Conservation (phyloP, 1,139 yeast species). For the Nakaseomyces glabratus region DNA sequence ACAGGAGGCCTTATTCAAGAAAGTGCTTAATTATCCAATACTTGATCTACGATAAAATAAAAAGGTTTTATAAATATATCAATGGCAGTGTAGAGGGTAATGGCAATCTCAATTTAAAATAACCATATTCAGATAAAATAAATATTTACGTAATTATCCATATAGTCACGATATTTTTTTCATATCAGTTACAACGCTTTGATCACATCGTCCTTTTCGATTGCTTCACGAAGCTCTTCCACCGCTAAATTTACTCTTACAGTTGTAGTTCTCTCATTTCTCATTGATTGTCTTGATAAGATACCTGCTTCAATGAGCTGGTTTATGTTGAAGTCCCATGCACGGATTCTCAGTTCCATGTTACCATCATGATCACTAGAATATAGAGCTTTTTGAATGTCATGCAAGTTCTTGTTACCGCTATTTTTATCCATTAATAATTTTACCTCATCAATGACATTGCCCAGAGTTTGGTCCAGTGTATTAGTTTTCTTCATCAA, state of each 20-base stretch:
- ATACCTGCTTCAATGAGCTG: constrained; percentile 77
- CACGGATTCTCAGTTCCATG: constrained; percentile 27
- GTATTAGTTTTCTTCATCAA: constrained; percentile 60
- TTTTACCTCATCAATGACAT: constrained; percentile 67
- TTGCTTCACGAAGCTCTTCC: constrained; percentile 55
- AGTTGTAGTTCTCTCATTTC: constrained; percentile 57
- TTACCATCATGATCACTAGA: constrained; percentile 16
- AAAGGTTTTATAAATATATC: no score
- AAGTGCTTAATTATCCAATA: no score
- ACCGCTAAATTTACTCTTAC: constrained; percentile 60
- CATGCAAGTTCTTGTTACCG: constrained; percentile 24
- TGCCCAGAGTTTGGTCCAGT: constrained; percentile 67
- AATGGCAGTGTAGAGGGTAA: no score
- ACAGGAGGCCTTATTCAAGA: no score
- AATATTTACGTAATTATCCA: no score
- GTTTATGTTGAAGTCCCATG: constrained; percentile 34
- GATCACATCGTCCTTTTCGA: constrained; percentile 43
- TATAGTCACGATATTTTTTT: background rate
- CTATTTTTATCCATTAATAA: constrained; percentile 37
- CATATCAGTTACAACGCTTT: constrained; percentile 21
- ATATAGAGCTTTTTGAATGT: constrained; percentile 25
- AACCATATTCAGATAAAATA: no score
- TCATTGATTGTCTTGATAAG: constrained; percentile 53
- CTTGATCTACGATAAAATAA: no score
- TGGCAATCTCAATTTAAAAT: no score